Conservation (phyloP, 2,329 filamentous ascomycete species). For the Neofusicoccum kwambonambiense region DNA sequence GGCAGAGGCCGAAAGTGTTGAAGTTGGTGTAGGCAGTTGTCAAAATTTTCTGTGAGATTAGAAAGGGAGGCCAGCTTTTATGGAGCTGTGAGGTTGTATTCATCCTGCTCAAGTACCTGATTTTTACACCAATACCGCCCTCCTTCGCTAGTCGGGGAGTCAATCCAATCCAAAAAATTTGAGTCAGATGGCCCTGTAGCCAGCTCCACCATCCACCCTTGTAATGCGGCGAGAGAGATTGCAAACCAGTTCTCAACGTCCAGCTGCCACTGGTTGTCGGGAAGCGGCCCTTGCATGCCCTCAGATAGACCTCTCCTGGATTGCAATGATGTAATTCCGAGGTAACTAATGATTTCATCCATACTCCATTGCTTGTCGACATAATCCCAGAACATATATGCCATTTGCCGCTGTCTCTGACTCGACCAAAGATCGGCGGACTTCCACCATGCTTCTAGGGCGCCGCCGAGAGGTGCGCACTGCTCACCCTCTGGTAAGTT, state of each 20-base stretch:
- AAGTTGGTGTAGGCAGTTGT: slow-evolving; percentile 22
- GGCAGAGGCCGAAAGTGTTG: slow-evolving; percentile 24
- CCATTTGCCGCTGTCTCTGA: neutral
- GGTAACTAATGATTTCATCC: too few species aligned
- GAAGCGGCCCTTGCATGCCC: slow-evolving; percentile 20
- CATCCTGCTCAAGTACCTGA: neutral
- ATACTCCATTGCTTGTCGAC: too few species aligned
- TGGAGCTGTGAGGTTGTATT: neutral
- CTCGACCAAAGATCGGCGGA: neutral
- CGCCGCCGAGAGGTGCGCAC: slow-evolving; percentile 15
- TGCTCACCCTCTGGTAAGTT: neutral
- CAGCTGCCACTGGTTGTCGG: slow-evolving; percentile 25
- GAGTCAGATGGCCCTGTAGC: slow-evolving; percentile 14
- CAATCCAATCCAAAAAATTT: neutral
- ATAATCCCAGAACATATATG: too few species aligned
- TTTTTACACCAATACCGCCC: neutral
- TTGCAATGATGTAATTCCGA: neutral
- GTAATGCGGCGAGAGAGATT: slow-evolving; percentile 2
- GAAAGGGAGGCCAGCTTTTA: neutral
- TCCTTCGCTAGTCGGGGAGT: neutral
- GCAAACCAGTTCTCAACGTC: slow-evolving; percentile 21
- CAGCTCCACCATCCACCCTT: slow-evolving; percentile 9
- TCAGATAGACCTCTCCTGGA: neutral
- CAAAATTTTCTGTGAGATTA: slow-evolving; percentile 19
- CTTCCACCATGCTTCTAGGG: neutral